Conservation (phyloP, 1,284 basidiomycete genomes). For the Ganoderma lingzhi region DNA sequence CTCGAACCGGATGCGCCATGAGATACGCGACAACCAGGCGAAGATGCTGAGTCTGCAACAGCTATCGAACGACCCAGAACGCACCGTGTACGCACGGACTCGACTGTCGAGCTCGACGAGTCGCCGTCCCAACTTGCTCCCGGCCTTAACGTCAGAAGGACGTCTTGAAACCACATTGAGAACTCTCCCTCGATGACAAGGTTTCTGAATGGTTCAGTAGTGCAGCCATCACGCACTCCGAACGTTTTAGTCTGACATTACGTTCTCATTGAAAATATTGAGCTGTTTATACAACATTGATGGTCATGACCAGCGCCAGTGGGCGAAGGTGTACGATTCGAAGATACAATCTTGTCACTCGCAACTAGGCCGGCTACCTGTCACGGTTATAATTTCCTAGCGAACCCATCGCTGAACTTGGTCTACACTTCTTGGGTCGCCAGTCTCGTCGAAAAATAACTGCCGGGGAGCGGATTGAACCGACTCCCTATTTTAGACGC, state of each 20-base stretch:
- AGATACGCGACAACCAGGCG: not conserved
- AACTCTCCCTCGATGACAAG: not conserved
- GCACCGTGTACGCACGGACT: not conserved
- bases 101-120: not conserved
- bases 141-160: not conserved
- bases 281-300: not conserved
- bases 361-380: too few relatives aligned
- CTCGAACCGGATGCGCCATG: not conserved
- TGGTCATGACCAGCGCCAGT: not conserved
- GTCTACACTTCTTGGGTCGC: too few relatives aligned
- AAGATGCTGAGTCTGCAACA: not conserved
- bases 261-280: conserved; percentile 2
- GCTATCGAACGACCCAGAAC: not conserved
- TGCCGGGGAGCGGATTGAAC: too few relatives aligned
- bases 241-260: not conserved
- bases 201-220: not conserved
- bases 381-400: too few relatives aligned
- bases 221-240: not conserved
- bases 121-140: not conserved
- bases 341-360: not conserved
- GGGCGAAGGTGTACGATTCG: not conserved
- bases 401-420: too few relatives aligned
- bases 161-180: not conserved
- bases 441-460: too few relatives aligned
- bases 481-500: not conserved